Evolutionary conservation across 2,329 filamentous ascomycete species (phyloP).

Genomic region (Botrytis paeoniae): DNA sequence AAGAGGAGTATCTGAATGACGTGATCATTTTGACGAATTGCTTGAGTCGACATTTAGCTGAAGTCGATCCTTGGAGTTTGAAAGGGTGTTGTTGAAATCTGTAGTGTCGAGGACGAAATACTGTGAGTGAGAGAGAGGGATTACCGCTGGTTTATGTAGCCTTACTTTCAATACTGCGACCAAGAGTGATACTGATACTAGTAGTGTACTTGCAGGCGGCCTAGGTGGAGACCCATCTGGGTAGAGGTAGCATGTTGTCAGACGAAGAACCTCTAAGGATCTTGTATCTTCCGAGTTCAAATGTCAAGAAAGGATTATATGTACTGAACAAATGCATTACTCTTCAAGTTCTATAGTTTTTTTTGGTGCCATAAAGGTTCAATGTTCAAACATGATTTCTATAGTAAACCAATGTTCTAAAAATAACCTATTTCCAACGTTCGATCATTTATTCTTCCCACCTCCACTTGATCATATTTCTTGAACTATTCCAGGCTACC

Average conservation of each 20-base stretch:
- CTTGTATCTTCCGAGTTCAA: not conserved
- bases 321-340: not conserved
- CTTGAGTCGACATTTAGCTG: not conserved
- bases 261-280: not conserved
- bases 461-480: not conserved
- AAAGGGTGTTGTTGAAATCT: not conserved
- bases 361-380: not conserved
- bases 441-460: not conserved
- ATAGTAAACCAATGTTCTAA: not conserved
- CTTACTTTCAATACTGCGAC: not conserved
- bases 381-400: too few species aligned
- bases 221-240: not conserved
- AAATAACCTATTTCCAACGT: not conserved
- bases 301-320: not conserved
- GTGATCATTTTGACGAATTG: not conserved
- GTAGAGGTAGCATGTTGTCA: not conserved
- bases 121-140: not conserved
- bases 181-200: not conserved
- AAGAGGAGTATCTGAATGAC: not conserved
- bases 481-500: not conserved
- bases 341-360: not conserved
- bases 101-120: not conserved
- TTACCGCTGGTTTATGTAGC: not conserved
- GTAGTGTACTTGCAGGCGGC: not conserved
- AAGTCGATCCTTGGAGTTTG: not conserved